phyloP scores from a whole-genome alignment of 1,284 basidiomycete genomes.

The Jaminaea rosea region DNA sequence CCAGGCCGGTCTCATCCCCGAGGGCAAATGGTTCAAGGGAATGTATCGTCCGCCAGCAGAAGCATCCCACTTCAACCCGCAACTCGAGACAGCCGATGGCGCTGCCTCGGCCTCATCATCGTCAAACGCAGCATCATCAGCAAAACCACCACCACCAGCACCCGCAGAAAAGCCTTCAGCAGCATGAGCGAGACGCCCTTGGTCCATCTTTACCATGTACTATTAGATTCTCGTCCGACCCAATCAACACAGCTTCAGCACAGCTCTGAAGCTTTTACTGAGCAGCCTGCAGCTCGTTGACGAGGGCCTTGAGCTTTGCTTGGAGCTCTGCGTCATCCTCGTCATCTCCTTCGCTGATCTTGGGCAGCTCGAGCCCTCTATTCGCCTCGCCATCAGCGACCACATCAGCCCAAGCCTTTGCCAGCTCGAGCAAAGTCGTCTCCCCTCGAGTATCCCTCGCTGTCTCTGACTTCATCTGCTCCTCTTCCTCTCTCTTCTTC shows the following conservation, averaged over 20 bases:
- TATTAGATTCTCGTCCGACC: background rate
- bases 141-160: conserved; percentile 1
- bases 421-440: too few relatives aligned
- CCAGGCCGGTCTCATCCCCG: conserved; percentile 27
- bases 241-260: background rate
- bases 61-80: background rate
- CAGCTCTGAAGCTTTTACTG: background rate
- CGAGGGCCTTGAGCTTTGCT: background rate
- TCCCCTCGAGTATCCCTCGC: too few relatives aligned
- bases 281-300: background rate
- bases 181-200: background rate
- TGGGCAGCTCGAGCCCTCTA: too few relatives aligned
- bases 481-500: too few relatives aligned
- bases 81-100: too few relatives aligned
- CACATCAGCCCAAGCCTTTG: too few relatives aligned
- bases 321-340: background rate
- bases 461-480: too few relatives aligned
- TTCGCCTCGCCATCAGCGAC: too few relatives aligned
- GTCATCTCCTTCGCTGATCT: background rate
- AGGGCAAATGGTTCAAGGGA: conserved; percentile 33
- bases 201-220: background rate
- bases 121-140: background rate
- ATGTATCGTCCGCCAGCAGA: conserved; percentile 22
- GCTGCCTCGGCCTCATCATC: background rate
- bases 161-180: background rate